Percentiles rank a stretch among this genome's conserved stretches.
These are phyloP conservation scores for Lentithecium fluviatile DNA, from an alignment of 495 filamentous ascomycete species.

Conservation along the genomic window DNA sequence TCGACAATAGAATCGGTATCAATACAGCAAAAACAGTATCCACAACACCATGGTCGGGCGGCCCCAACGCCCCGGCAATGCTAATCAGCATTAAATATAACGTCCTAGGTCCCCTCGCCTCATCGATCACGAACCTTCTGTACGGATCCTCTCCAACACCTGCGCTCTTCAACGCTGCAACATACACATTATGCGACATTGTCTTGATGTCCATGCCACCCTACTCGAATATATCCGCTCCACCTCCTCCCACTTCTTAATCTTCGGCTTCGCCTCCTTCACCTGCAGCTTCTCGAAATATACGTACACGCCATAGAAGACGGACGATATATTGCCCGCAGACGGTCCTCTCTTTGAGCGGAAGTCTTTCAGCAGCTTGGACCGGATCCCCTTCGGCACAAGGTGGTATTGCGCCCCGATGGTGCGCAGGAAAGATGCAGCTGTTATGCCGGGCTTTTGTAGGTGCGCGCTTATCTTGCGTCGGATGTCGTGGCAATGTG, in stretches of 20 bases:
- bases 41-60: too few species aligned
- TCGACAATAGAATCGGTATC: too few species aligned
- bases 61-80: too few species aligned
- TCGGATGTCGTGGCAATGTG: conserved; percentile 57
- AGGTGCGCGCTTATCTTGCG: conserved; percentile 56
- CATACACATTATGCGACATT: not conserved
- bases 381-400: conserved; percentile 41
- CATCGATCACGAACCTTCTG: too few species aligned
- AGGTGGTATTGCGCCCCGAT: conserved; percentile 42
- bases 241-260: conserved; percentile 52
- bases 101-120: too few species aligned
- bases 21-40: too few species aligned
- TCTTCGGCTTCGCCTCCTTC: conserved; percentile 56
- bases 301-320: conserved; percentile 56
- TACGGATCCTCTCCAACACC: not conserved
- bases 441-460: conserved; percentile 48
- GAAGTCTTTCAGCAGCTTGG: conserved; percentile 50
- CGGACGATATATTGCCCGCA: conserved; percentile 45
- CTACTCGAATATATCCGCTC: conserved; percentile 46
- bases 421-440: conserved; percentile 55
- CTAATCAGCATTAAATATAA: too few species aligned
- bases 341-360: conserved; percentile 49
- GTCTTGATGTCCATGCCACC: conserved; percentile 18
- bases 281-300: conserved; percentile 63
- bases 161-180: not conserved